These are phyloP conservation scores for Trypanosoma boissoni DNA, from an alignment of 208 protist species.

Conservation along the genomic window DNA sequence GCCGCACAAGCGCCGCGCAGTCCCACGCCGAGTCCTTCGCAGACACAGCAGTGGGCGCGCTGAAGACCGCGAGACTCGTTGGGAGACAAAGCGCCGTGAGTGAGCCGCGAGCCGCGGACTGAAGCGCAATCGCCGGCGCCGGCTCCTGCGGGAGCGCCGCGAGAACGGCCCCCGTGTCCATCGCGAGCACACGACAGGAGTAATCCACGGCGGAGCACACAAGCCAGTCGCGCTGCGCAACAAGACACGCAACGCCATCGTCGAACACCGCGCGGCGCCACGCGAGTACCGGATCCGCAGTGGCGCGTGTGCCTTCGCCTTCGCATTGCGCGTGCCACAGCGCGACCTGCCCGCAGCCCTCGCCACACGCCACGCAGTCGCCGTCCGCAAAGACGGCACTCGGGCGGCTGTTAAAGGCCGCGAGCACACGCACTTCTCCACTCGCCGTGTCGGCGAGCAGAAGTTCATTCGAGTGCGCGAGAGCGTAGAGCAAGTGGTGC, in stretches of 20 bases:
- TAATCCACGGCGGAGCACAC: conserved; percentile 67
- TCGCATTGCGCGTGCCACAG: conserved; percentile 55
- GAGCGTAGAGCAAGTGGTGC: conserved; percentile 60
- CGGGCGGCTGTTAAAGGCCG: conserved; percentile 52
- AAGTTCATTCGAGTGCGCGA: conserved; percentile 85
- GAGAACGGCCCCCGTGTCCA: conserved; percentile 44
- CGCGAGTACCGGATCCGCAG: conserved; percentile 22
- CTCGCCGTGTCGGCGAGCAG: conserved; percentile 60
- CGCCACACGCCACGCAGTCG: conserved; percentile 71
- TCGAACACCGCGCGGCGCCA: conserved; percentile 51
- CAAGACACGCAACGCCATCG: conserved; percentile 50
- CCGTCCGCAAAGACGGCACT: conserved; percentile 66
- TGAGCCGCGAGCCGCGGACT: conserved; percentile 18
- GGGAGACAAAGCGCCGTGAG: conserved; percentile 36
- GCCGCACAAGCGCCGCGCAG: conserved; percentile 19
- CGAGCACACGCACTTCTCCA: conserved; percentile 46
- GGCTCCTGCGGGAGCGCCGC: conserved; percentile 34
- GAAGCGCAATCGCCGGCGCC: conserved; percentile 30
- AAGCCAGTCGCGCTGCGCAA: conserved; percentile 40
- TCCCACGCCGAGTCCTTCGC: conserved; percentile 16
- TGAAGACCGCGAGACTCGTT: conserved; percentile 35
- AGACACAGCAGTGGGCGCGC: neutral
- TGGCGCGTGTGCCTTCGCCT: conserved; percentile 19
- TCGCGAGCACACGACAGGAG: conserved; percentile 37
- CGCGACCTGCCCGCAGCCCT: conserved; percentile 65